phyloP scores from a whole-genome alignment of 2,329 filamentous ascomycete species.

The Claviceps lovelessii region DNA sequence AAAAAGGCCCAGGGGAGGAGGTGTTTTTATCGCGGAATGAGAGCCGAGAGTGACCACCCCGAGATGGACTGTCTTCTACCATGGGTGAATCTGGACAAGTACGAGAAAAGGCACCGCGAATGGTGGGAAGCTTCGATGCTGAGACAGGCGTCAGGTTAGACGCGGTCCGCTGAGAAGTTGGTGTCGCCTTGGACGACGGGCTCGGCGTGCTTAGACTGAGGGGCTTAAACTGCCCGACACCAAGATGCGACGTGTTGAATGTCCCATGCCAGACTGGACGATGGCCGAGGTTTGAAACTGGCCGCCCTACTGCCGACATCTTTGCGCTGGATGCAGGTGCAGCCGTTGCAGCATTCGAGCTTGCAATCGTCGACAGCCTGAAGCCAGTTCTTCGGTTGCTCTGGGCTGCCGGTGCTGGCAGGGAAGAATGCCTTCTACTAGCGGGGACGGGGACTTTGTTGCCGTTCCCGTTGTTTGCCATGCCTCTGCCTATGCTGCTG shows the following conservation, averaged over 20 bases:
- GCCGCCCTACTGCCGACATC: conserved; percentile 19
- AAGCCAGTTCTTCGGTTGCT: conserved; percentile 27
- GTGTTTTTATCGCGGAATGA: conserved; percentile 40
- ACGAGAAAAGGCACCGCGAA: conserved; percentile 34
- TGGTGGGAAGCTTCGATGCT: conserved; percentile 32
- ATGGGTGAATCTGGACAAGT: conserved; percentile 34
- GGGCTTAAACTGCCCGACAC: conserved; percentile 49
- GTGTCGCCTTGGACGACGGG: conserved; percentile 35
- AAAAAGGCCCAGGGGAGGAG: conserved; percentile 34
- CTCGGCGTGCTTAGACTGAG: conserved; percentile 45
- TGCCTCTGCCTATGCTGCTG: background rate
- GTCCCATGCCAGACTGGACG: conserved; percentile 62
- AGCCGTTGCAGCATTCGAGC: conserved; percentile 37
- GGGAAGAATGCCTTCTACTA: conserved; percentile 31
- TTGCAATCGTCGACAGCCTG: conserved; percentile 31
- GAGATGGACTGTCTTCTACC: conserved; percentile 31
- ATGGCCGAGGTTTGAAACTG: conserved; percentile 32
- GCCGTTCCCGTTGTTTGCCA: conserved; percentile 15
- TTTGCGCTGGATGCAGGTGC: conserved; percentile 22
- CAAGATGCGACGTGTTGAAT: conserved; percentile 45
- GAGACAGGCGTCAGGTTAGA: conserved; percentile 30
- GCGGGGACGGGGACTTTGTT: conserved; percentile 32
- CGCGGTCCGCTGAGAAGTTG: conserved; percentile 25
- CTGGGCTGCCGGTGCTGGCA: conserved; percentile 30
- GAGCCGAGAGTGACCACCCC: conserved; percentile 28